phyloP scores from a whole-genome alignment of 805 yeast species.

The Pichia nanzhaoensis region DNA sequence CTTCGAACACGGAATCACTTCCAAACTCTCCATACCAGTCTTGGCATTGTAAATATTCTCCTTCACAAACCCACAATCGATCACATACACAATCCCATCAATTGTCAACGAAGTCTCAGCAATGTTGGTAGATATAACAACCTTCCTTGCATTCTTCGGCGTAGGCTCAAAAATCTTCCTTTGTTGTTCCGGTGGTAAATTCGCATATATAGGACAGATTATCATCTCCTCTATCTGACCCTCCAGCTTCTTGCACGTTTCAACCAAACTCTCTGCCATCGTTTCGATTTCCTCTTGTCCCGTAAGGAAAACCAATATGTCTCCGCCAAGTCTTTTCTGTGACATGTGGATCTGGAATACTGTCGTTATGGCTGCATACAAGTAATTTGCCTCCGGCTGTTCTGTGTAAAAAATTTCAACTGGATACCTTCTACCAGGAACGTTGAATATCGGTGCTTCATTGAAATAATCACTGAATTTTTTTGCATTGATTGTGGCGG shows the following conservation, averaged over 20 bases:
- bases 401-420: slow-evolving; percentile 79
- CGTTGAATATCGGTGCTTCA: slow-evolving; percentile 77
- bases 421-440: slow-evolving; percentile 92
- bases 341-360: slow-evolving; percentile 79
- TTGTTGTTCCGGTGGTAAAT: slow-evolving; percentile 81
- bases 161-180: slow-evolving; percentile 79
- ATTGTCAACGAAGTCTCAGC: slow-evolving; percentile 97
- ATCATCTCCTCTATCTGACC: slow-evolving; percentile 50
- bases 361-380: slow-evolving; percentile 84
- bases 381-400: slow-evolving; percentile 85
- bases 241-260: slow-evolving; percentile 38
- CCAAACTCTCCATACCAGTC: slow-evolving; percentile 81
- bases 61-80: slow-evolving; percentile 93
- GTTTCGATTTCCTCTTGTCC: slow-evolving; percentile 96
- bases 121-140: slow-evolving; percentile 90
- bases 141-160: slow-evolving; percentile 71
- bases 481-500: slow-evolving; percentile 91
- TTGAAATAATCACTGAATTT: slow-evolving; percentile 78
- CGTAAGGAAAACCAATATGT: slow-evolving; percentile 82
- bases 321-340: slow-evolving; percentile 50
- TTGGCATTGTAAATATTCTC: slow-evolving; percentile 84
- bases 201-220: slow-evolving; percentile 86
- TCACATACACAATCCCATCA: slow-evolving; percentile 90
- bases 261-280: slow-evolving; percentile 62
- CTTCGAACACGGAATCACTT: slow-evolving; percentile 82